These are phyloP conservation scores for Avena insularis DNA, from an alignment of 176 grass and related monocot species.

Conservation along the genomic window DNA sequence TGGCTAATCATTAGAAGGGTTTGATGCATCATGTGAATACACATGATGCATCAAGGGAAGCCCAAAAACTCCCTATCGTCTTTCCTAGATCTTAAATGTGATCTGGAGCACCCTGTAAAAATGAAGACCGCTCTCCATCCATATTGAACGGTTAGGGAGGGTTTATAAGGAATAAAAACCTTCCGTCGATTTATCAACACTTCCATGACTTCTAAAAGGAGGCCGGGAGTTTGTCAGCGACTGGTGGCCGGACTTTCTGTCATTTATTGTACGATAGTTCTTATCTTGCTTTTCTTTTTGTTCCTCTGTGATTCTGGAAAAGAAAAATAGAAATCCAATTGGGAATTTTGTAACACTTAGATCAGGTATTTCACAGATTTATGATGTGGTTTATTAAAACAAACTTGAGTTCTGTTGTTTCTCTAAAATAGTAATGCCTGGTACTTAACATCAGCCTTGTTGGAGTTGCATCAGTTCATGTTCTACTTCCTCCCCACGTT, in stretches of 20 bases:
- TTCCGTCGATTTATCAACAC: background rate
- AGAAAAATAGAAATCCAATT: too few species aligned
- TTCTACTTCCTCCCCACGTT: background rate
- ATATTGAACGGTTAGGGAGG: background rate
- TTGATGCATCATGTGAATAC: constrained; percentile 7
- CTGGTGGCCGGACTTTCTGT: too few species aligned
- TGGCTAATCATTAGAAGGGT: background rate
- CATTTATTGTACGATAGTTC: too few species aligned
- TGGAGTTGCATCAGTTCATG: constrained; percentile 15
- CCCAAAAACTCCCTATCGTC: too few species aligned
- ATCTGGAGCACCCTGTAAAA: too few species aligned
- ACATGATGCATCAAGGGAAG: background rate
- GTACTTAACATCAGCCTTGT: background rate
- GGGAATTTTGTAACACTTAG: too few species aligned
- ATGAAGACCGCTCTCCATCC: background rate
- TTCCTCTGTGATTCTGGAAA: too few species aligned
- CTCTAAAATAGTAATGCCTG: background rate
- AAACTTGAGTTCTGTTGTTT: constrained; percentile 21
- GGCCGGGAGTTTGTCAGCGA: too few species aligned
- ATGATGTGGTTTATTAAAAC: background rate
- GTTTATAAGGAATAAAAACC: constrained; percentile 8
- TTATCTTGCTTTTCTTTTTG: too few species aligned
- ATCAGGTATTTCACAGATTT: background rate
- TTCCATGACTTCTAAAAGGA: too few species aligned
- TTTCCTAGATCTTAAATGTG: too few species aligned